Conservation (phyloP, 345 rosid genomes). For the Citrus maxima region DNA sequence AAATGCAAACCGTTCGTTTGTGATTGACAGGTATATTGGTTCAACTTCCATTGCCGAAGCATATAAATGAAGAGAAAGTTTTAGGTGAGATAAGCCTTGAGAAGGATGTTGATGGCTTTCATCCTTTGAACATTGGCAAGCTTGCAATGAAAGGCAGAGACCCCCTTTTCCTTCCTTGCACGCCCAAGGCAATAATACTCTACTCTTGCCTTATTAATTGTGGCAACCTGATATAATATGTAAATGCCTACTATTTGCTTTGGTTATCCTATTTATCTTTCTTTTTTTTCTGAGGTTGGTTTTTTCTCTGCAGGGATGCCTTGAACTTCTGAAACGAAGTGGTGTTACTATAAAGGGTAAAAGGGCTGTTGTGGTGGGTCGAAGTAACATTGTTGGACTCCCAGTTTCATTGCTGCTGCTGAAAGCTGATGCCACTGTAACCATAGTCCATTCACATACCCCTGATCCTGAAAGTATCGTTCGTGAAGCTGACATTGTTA, state of each 20-base stretch:
- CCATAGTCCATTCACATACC: conserved; percentile 70
- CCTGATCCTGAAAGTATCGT: conserved; percentile 60
- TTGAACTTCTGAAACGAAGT: conserved; percentile 79
- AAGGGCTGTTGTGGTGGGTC: conserved; percentile 81
- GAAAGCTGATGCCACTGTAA: conserved; percentile 93
- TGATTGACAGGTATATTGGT: conserved; percentile 71
- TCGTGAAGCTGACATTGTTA: conserved; percentile 83
- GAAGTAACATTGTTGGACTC: conserved; percentile 91
- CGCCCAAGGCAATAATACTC: conserved; percentile 64
- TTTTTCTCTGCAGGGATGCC: conserved; percentile 60
- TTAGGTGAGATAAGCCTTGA: conserved; percentile 68
- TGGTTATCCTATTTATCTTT: not conserved
- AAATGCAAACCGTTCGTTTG: not conserved
- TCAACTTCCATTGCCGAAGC: conserved; percentile 88
- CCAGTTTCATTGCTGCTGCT: conserved; percentile 84
- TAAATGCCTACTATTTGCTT: not conserved
- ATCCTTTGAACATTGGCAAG: conserved; percentile 91
- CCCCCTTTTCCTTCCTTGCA: conserved; percentile 89
- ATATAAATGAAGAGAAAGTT: conserved; percentile 82
- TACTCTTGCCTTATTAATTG: conserved; percentile 6
- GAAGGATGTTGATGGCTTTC: conserved; percentile 97
- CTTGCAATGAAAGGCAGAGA: conserved; percentile 98
- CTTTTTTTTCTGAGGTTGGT: conserved; percentile 1
- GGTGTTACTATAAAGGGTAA: conserved; percentile 71
- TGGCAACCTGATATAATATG: not conserved